phyloP scores from a whole-genome alignment of 1,284 basidiomycete species.

The Phylloporus gajari region DNA sequence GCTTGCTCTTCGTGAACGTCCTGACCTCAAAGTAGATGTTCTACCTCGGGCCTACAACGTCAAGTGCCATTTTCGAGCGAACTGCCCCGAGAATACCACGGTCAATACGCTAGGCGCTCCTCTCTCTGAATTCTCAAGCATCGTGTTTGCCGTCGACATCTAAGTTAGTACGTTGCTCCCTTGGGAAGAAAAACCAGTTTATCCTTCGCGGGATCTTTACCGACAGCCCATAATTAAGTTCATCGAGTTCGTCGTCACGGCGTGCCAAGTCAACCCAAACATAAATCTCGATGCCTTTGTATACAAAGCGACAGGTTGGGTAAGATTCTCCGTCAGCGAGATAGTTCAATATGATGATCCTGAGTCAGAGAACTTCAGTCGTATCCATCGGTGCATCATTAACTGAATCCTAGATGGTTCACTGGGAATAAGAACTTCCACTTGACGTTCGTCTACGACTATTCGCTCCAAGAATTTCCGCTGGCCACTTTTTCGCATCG shows the following conservation, averaged over 20 bases:
- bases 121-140: conserved; percentile 78
- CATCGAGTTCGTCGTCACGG: conserved; percentile 78
- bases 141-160: conserved; percentile 98
- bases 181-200: conserved; percentile 3
- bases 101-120: conserved; percentile 79
- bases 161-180: conserved; percentile 64
- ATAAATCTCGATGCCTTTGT: conserved; percentile 94
- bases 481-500: conserved; percentile 72
- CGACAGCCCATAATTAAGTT: conserved; percentile 83
- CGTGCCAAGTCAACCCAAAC: conserved; percentile 79
- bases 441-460: conserved; percentile 90
- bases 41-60: conserved; percentile 89
- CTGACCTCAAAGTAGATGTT: conserved; percentile 89
- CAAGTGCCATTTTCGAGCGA: conserved; percentile 84
- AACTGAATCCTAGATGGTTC: conserved; percentile 85
- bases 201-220: conserved; percentile 65
- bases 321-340: conserved; percentile 47
- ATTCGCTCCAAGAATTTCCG: conserved; percentile 79
- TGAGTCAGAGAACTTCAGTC: conserved; percentile 81
- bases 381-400: conserved; percentile 86
- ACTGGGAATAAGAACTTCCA: conserved; percentile 86
- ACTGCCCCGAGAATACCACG: conserved; percentile 88
- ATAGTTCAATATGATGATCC: conserved; percentile 5
- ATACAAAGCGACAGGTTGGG: conserved; percentile 94
- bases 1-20: no score